These are phyloP conservation scores for Asterochloris erici DNA, from an alignment of 139 green algal species.

Conservation along the genomic window DNA sequence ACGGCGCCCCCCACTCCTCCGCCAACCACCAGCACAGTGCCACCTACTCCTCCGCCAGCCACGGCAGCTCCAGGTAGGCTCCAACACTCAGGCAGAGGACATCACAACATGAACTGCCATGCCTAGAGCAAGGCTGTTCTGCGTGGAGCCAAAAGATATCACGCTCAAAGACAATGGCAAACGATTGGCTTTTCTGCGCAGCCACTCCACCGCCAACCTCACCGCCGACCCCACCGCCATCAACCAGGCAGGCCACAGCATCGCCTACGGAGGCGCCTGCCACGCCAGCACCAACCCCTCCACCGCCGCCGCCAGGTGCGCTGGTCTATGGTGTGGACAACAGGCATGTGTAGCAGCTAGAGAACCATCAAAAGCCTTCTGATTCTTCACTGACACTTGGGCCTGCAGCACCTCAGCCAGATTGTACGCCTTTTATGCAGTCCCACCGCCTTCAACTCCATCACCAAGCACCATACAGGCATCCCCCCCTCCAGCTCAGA, in stretches of 20 bases:
- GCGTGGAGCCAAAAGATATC: no score
- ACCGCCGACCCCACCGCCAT: background rate
- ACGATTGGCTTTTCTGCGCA: background rate
- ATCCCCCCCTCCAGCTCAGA: background rate
- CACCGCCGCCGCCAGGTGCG: background rate
- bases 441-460: no score
- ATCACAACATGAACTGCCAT: no score
- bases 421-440: no score
- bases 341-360: no score
- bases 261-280: background rate
- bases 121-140: no score
- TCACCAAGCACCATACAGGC: background rate
- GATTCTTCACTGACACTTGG: no score
- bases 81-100: background rate
- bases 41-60: background rate
- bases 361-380: no score
- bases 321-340: no score
- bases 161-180: no score
- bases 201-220: background rate
- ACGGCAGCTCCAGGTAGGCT: background rate
- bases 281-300: background rate
- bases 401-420: no score
- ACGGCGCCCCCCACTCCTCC: background rate
- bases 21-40: background rate
- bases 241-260: background rate